These are phyloP conservation scores for Boletus pseudo-olivaceus DNA, from an alignment of 768 basidiomycete species.

Conservation along the genomic window DNA sequence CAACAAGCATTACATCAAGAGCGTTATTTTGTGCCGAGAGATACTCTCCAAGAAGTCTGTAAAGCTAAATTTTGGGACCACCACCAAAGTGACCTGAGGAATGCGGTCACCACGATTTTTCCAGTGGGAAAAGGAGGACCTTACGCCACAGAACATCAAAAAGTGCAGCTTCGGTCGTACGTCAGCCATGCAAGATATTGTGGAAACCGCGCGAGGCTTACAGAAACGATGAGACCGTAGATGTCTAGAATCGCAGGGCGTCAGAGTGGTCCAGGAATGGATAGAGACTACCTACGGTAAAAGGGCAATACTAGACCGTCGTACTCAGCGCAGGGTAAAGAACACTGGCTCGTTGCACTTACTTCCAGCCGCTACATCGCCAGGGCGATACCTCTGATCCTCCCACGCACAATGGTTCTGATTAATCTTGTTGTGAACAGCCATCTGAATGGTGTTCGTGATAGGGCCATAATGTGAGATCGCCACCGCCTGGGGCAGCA, in stretches of 20 bases:
- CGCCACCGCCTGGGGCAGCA: conserved; percentile 49
- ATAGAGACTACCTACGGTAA: conserved; percentile 44
- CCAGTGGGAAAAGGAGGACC: conserved; percentile 3
- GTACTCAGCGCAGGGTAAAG: conserved; percentile 9
- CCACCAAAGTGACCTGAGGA: conserved; percentile 49
- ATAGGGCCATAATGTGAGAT: conserved; percentile 67
- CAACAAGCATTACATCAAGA: conserved; percentile 43
- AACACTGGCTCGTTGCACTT: conserved; percentile 16
- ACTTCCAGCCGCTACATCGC: conserved; percentile 59
- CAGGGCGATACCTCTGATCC: conserved; percentile 44
- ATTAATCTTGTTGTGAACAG: conserved; percentile 44
- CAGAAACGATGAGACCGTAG: conserved; percentile 56
- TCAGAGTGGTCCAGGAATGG: conserved; percentile 11
- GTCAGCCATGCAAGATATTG: conserved; percentile 2
- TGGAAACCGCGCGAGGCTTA: conserved; percentile 27
- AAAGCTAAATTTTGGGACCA: conserved; percentile 62
- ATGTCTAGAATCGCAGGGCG: conserved; percentile 40
- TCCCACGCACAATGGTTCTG: conserved; percentile 37
- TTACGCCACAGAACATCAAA: conserved; percentile 50
- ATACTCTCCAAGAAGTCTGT: conserved; percentile 61
- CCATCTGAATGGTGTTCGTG: conserved; percentile 60
- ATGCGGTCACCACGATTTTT: conserved; percentile 2
- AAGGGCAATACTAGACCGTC: conserved; percentile 49
- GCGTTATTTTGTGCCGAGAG: conserved; percentile 50
- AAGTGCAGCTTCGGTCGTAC: conserved; percentile 43